Evolutionary conservation across 1,284 basidiomycete species (phyloP), one percentile per base, ranked within the genome.

Genomic region (Hymenochaete sp.): DNA sequence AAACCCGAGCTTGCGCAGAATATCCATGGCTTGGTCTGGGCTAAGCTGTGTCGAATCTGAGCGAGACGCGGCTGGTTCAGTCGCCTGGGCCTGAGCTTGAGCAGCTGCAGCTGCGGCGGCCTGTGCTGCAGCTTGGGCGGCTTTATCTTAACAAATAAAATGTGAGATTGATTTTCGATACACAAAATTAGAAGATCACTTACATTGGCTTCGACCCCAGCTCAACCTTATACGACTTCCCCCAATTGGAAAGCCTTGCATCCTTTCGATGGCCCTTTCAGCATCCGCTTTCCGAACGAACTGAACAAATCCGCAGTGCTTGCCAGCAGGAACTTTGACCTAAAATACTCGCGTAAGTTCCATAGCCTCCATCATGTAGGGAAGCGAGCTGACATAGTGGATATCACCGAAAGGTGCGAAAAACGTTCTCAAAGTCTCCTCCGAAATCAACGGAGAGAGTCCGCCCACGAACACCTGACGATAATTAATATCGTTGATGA

Each of bases 261-360:
- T 93, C 63, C 88, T 87, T 63, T 92, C 86, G 54, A 97, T 96
- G 2, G 93, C 92, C 21, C 77, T 73, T 60, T 95, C 90, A 4
- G 93, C 93, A 62, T 96, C 93, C 9, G 77, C 78, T 65, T 96
- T 93, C 53, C 81, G 74, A 21, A 93, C 86, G 57, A 91, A 96
- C 64, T 95, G 92, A 22, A 97, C 92, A 56, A 97, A 97, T 0
- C 93, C 92, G 57, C 93, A 96, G 51, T 93, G 89, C 59, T 96
- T 96, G 40, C 90, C 91, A 21, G 90, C 84, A 2, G 93, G 93
- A 5, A 96, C 92, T 66, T 96, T 96, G 59, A 95, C 89, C 85
- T 89, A 47, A 37, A 36, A 28, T 32, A 42, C 44, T 24, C 53
- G 47, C 47, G 44, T 50, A 44, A 49, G 38, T 32, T 48, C 38